These are phyloP conservation scores for Syzygium aromaticum DNA, from an alignment of 345 rosid genomes.

Conservation along the genomic window DNA sequence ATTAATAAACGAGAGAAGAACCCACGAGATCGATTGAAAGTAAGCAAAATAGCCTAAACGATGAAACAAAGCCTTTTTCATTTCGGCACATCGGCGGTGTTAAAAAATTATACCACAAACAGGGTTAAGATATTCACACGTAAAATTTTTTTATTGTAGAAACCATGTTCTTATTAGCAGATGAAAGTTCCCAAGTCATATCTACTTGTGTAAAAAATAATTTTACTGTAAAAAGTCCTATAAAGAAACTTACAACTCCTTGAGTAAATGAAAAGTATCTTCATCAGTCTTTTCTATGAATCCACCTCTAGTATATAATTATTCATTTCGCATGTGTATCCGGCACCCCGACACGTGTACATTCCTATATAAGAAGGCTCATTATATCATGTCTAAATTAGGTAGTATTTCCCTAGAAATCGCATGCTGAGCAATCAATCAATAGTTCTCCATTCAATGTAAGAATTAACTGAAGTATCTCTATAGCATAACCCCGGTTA, in stretches of 20 bases:
- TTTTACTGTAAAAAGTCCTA: background rate
- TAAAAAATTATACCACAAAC: background rate
- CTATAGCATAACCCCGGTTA: background rate
- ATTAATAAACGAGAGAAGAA: background rate
- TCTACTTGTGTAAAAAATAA: background rate
- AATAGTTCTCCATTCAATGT: background rate
- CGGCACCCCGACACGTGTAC: background rate
- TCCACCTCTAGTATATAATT: background rate
- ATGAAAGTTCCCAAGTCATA: background rate
- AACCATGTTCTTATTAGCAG: background rate
- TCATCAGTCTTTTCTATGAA: background rate
- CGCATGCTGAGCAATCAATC: background rate
- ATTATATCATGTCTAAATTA: background rate
- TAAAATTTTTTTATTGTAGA: background rate
- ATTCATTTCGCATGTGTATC: background rate
- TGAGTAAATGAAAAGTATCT: background rate
- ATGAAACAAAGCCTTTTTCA: background rate
- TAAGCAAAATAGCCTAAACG: background rate
- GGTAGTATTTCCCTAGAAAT: background rate
- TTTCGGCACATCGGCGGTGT: background rate
- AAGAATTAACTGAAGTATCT: background rate
- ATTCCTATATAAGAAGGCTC: background rate
- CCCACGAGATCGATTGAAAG: background rate
- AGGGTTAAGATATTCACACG: background rate
- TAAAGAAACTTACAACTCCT: background rate